These are phyloP conservation scores for Gracilaria domingensis DNA, from an alignment of 23 red algal genomes.

Conservation along the genomic window DNA sequence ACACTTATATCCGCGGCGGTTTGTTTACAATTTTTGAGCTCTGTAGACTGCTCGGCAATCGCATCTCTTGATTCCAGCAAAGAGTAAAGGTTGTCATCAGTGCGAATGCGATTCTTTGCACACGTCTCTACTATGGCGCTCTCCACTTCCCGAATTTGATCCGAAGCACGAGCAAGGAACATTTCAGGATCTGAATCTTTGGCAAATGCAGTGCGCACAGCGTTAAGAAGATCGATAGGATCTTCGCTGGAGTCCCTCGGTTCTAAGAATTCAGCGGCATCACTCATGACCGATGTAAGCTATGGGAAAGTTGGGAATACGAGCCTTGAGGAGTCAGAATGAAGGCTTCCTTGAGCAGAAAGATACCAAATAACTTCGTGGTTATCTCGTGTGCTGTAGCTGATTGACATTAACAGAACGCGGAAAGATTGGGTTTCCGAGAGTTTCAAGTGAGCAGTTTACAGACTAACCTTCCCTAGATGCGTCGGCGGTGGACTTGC, in stretches of 20 bases:
- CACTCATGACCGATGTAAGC: neutral
- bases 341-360: neutral
- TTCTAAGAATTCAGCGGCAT: neutral
- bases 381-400: too few relatives aligned
- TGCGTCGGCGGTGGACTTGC: too few relatives aligned
- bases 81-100: constrained; percentile 62
- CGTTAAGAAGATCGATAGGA: constrained; percentile 48
- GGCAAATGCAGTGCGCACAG: constrained; percentile 48
- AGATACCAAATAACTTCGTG: neutral
- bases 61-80: constrained; percentile 53
- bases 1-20: constrained; percentile 26
- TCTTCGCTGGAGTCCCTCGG: neutral
- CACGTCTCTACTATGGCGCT: constrained; percentile 44
- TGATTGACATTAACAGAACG: too few relatives aligned
- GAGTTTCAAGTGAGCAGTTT: too few relatives aligned
- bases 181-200: constrained; percentile 43
- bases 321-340: neutral
- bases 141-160: constrained; percentile 57
- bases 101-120: constrained; percentile 64
- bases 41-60: constrained; percentile 46
- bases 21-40: constrained; percentile 21
- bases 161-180: constrained; percentile 44
- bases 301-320: neutral
- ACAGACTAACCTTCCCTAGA: too few relatives aligned
- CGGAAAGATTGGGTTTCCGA: too few relatives aligned